These are phyloP conservation scores for Penicillium sp. DNA, from an alignment of 2,329 filamentous ascomycete species.

Conservation along the genomic window DNA sequence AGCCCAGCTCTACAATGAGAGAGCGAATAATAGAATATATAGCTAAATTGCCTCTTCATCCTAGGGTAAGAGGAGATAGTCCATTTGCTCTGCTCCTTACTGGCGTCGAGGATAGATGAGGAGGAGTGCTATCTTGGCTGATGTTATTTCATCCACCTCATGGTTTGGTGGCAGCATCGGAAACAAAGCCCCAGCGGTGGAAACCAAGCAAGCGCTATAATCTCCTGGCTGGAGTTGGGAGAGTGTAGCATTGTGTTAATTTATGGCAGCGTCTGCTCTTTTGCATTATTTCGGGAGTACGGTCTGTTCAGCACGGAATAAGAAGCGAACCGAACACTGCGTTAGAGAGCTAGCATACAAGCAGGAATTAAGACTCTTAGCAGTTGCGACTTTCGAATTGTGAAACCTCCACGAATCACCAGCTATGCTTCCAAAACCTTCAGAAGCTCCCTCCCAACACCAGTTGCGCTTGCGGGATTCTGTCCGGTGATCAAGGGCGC, in stretches of 20 bases:
- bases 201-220: constrained; percentile 7
- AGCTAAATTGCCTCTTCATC: constrained; percentile 17
- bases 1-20: not conserved
- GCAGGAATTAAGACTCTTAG: too few relatives aligned
- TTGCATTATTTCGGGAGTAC: too few relatives aligned
- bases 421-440: constrained; percentile 38
- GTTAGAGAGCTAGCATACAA: too few relatives aligned
- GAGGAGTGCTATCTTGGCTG: constrained; percentile 6
- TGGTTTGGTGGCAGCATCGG: constrained; percentile 19
- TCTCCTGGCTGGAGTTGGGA: not conserved
- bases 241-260: too few relatives aligned
- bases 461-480: constrained; percentile 52
- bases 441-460: constrained; percentile 50
- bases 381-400: too few relatives aligned
- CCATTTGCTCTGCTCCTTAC: constrained; percentile 13
- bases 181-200: constrained; percentile 17
- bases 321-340: too few relatives aligned
- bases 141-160: constrained; percentile 14
- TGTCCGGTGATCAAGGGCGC: constrained; percentile 52
- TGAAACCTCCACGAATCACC: too few relatives aligned
- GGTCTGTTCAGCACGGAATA: too few relatives aligned
- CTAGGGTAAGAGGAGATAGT: constrained; percentile 20
- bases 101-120: constrained; percentile 12
- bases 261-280: too few relatives aligned
- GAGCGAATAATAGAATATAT: not conserved